These are phyloP conservation scores for Pseudogymnoascus sp. DNA, from an alignment of 2,329 filamentous ascomycete genomes.

Conservation along the genomic window DNA sequence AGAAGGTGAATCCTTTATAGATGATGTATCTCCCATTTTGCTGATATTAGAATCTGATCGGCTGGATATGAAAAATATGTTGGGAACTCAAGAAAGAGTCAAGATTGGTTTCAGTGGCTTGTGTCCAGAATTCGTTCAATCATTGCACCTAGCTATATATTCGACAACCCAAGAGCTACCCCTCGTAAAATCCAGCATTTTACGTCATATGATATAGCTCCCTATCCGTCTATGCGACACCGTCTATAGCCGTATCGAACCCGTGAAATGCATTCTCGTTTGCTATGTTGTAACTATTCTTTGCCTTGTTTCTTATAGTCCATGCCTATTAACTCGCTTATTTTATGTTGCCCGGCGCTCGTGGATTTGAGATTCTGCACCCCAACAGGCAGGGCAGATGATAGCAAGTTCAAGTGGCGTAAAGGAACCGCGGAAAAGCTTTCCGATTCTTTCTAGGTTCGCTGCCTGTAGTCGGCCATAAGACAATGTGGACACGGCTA, in stretches of 20 bases:
- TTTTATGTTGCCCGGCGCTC: neutral
- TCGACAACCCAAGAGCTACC: neutral
- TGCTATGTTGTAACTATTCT: neutral
- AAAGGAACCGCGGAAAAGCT: neutral
- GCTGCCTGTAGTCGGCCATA: neutral
- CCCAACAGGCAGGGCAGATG: neutral
- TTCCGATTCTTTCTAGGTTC: neutral
- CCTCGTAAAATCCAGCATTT: neutral
- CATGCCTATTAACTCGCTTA: neutral
- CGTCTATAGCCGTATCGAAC: neutral
- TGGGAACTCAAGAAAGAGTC: neutral
- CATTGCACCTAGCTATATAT: neutral
- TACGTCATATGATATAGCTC: neutral
- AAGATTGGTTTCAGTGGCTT: neutral
- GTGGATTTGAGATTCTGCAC: neutral
- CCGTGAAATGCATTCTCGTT: neutral
- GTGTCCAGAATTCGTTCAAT: neutral
- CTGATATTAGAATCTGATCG: neutral
- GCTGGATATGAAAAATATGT: neutral
- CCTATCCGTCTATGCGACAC: neutral
- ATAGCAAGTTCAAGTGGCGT: neutral
- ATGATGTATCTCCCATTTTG: neutral
- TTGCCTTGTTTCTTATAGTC: neutral
- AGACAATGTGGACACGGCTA: neutral
- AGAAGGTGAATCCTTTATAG: neutral